phyloP scores from a whole-genome alignment of 192 early-diverging fungal species.

The Oehlia diaphana region DNA sequence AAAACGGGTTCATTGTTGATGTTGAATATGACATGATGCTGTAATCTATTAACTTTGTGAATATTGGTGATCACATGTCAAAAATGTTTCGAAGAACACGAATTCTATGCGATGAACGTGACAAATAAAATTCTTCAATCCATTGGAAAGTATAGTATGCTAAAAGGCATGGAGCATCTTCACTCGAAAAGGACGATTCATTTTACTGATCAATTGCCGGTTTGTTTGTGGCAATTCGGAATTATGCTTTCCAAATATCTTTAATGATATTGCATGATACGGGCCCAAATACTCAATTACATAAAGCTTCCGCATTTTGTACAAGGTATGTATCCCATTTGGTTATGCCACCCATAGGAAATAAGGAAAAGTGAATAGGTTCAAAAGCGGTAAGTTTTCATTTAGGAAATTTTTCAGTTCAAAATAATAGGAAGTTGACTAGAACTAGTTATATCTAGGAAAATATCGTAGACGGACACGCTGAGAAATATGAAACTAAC shows the following conservation, averaged over 20 bases:
- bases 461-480: too few species aligned
- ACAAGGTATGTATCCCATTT: conserved; percentile 19
- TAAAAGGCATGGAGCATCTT: not conserved
- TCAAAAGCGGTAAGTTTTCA: not conserved
- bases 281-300: not conserved
- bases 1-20: too few species aligned
- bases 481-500: too few species aligned
- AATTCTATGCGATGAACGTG: conserved; percentile 4
- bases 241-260: not conserved
- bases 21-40: too few species aligned
- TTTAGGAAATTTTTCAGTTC: conserved; percentile 5
- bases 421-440: not conserved
- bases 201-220: too few species aligned
- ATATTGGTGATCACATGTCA: too few species aligned
- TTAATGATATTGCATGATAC: conserved; percentile 18
- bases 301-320: not conserved
- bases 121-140: conserved; percentile 12
- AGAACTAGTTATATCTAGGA: too few species aligned
- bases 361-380: not conserved
- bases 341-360: not conserved
- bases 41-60: too few species aligned
- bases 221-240: not conserved
- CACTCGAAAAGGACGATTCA: not conserved
- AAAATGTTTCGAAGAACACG: not conserved
- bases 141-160: not conserved